Conservation (phyloP, 1,284 basidiomycete species). For the Malassezia caprae region DNA sequence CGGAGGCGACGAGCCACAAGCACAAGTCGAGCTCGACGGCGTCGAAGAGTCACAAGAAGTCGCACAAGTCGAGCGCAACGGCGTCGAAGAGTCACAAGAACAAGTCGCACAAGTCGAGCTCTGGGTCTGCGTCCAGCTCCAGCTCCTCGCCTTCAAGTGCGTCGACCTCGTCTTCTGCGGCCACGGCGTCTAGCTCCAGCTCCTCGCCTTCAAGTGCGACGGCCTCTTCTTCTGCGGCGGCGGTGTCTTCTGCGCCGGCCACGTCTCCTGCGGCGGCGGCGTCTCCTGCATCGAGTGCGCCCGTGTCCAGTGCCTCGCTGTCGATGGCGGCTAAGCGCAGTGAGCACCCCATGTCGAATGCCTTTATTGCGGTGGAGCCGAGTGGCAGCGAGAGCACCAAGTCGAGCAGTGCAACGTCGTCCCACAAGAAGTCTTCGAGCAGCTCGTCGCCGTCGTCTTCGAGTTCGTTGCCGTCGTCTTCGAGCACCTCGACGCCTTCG, state of each 20-base stretch:
- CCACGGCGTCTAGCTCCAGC: background rate
- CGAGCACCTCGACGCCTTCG: background rate
- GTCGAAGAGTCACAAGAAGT: background rate
- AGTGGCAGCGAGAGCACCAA: background rate
- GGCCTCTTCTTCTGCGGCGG: background rate
- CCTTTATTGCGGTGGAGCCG: conserved; percentile 1
- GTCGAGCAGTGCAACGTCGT: background rate
- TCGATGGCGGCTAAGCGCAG: background rate
- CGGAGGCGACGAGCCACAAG: background rate
- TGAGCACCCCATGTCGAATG: background rate
- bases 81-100: background rate
- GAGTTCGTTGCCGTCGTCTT: background rate
- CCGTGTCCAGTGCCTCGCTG: background rate
- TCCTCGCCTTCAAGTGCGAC: background rate
- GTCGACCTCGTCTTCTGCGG: background rate
- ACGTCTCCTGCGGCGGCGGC: background rate
- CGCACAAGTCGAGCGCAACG: background rate
- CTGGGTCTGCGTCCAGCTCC: background rate
- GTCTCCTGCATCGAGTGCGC: background rate
- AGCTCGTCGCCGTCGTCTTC: background rate
- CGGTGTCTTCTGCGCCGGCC: background rate
- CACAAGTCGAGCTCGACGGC: background rate
- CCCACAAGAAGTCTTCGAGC: background rate
- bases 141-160: background rate
- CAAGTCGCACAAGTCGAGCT: background rate